Conservation (phyloP, 768 basidiomycete species). For the Coprinopsis sp. region DNA sequence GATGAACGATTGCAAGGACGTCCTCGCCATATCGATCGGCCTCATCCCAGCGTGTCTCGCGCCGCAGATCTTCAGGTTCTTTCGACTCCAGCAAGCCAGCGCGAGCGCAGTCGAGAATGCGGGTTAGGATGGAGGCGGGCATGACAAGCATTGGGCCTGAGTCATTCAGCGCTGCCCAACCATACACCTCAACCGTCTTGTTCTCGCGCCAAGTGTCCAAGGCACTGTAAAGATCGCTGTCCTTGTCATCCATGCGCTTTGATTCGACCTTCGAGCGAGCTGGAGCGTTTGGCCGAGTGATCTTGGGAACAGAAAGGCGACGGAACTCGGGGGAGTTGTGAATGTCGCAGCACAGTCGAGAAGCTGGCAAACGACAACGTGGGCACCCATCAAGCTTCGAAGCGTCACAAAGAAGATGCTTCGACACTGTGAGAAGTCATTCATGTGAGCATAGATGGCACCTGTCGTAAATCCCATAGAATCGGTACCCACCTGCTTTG, state of each 20-base stretch:
- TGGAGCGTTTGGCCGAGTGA: neutral
- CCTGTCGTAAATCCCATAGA: neutral
- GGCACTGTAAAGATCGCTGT: constrained; percentile 3
- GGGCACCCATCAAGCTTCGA: neutral
- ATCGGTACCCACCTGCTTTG: too few relatives aligned
- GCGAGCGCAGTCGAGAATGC: constrained; percentile 4
- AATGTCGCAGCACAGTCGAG: neutral
- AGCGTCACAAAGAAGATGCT: neutral
- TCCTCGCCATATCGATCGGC: neutral
- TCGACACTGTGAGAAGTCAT: neutral
- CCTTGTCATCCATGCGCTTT: neutral
- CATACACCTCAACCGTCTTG: constrained; percentile 15
- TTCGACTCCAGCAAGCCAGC: neutral
- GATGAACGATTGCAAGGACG: neutral
- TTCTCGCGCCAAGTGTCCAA: constrained; percentile 14
- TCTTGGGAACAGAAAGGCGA: neutral
- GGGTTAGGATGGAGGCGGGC: neutral
- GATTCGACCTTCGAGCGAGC: neutral
- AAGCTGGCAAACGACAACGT: neutral
- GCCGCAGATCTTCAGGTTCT: neutral
- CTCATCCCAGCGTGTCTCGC: neutral
- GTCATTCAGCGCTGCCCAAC: constrained; percentile 19
- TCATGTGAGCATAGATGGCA: neutral
- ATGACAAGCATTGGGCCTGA: neutral
- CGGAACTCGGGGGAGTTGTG: neutral